phyloP scores from a whole-genome alignment of 768 basidiomycete species.

The Plicaturopsis crispa region DNA sequence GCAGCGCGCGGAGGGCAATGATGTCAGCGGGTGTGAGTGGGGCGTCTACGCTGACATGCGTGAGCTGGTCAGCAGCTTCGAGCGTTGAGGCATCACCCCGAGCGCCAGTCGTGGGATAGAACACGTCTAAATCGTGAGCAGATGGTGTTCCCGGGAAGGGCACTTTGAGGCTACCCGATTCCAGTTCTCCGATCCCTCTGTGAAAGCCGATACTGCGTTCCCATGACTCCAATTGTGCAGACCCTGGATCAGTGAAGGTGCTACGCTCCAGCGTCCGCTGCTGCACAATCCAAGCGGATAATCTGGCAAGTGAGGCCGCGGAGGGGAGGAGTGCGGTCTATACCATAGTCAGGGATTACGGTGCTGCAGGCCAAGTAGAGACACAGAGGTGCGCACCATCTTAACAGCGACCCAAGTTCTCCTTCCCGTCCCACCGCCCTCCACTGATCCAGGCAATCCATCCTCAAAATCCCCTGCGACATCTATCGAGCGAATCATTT shows the following conservation, averaged over 20 bases:
- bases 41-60: constrained; percentile 10
- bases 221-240: too few relatives aligned
- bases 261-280: too few relatives aligned
- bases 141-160: constrained; percentile 67
- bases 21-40: constrained; percentile 50
- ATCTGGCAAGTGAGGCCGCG: constrained; percentile 47
- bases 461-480: constrained; percentile 80
- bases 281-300: constrained; percentile 53
- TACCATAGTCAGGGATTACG: not conserved
- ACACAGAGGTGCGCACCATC: constrained; percentile 39
- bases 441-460: too few relatives aligned
- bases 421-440: constrained; percentile 24
- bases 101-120: too few relatives aligned
- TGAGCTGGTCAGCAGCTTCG: too few relatives aligned
- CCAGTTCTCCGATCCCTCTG: too few relatives aligned
- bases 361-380: constrained; percentile 1
- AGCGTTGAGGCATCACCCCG: too few relatives aligned
- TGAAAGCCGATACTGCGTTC: too few relatives aligned
- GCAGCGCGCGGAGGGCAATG: constrained; percentile 48
- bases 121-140: constrained; percentile 48
- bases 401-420: constrained; percentile 85
- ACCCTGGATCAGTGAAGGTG: too few relatives aligned
- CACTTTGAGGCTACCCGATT: too few relatives aligned
- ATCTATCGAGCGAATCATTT: constrained; percentile 72
- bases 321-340: constrained; percentile 68